These are phyloP conservation scores for Beverwykella pulmonaria DNA, from an alignment of 495 filamentous ascomycete species.

Conservation along the genomic window DNA sequence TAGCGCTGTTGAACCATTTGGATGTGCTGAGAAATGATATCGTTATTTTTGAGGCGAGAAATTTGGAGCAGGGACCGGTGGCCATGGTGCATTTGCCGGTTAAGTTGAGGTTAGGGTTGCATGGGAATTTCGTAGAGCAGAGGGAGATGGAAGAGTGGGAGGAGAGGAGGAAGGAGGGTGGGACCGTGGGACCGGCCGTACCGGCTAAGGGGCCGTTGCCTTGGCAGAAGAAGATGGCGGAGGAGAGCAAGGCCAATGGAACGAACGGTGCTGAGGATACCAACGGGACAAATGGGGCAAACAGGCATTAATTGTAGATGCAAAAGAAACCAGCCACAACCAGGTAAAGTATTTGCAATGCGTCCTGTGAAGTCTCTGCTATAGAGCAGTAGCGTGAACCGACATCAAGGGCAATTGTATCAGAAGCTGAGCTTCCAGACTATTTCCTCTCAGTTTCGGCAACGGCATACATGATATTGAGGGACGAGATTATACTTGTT, in stretches of 20 bases:
- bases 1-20: constrained; percentile 56
- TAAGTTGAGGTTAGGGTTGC: constrained; percentile 41
- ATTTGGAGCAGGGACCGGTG: constrained; percentile 32
- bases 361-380: no score
- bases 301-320: constrained; percentile 13
- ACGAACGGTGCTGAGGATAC: background rate
- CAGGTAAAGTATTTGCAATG: no score
- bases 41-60: constrained; percentile 37
- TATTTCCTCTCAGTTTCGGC: no score
- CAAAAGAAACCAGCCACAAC: no score
- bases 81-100: constrained; percentile 41
- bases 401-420: no score
- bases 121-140: constrained; percentile 41
- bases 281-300: constrained; percentile 18
- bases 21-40: constrained; percentile 41
- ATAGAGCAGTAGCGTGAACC: no score
- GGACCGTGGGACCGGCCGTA: constrained; percentile 26
- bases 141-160: constrained; percentile 36
- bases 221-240: constrained; percentile 35
- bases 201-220: constrained; percentile 29
- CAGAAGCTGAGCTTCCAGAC: no score
- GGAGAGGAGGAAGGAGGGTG: constrained; percentile 29
- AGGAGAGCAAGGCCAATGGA: constrained; percentile 7
- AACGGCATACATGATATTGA: no score
- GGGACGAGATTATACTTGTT: no score